phyloP scores from a whole-genome alignment of 257 asterid species.

The Solanum peruvianum region DNA sequence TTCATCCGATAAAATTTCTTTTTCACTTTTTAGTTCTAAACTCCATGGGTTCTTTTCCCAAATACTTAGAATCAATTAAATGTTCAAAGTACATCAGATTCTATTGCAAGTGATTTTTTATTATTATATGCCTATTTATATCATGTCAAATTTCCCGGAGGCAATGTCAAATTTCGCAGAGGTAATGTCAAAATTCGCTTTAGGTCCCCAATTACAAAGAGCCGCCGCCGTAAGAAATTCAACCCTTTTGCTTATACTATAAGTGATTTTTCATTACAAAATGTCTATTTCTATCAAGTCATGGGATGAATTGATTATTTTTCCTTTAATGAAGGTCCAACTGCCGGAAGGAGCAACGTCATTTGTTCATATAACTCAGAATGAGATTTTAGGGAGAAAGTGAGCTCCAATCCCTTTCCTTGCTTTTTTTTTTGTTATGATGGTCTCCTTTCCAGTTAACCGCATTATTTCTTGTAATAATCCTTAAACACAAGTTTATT shows the following conservation, averaged over 20 bases:
- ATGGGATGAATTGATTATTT: conserved; percentile 1
- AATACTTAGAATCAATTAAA: no score
- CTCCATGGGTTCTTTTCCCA: no score
- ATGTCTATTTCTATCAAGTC: conserved; percentile 2
- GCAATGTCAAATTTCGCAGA: no score
- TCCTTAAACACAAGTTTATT: not conserved
- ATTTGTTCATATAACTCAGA: conserved; percentile 40
- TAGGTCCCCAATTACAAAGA: no score
- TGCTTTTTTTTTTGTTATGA: not conserved
- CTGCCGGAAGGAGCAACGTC: conserved; percentile 46
- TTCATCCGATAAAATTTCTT: no score
- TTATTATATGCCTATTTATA: no score
- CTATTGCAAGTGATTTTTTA: no score
- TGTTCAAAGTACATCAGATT: no score
- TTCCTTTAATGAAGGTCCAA: conserved; percentile 34
- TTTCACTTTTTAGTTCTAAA: no score
- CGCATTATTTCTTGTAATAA: not conserved
- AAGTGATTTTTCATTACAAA: not conserved
- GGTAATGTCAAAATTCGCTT: no score
- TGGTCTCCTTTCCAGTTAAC: not conserved
- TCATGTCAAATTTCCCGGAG: no score
- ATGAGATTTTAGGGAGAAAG: conserved; percentile 51
- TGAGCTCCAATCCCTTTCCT: conserved; percentile 20
- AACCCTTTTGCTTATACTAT: not conserved
- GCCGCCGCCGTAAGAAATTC: not conserved